Conservation (phyloP, 164 flowering plant species). For the Kalanchoe fedtschenkoi region DNA sequence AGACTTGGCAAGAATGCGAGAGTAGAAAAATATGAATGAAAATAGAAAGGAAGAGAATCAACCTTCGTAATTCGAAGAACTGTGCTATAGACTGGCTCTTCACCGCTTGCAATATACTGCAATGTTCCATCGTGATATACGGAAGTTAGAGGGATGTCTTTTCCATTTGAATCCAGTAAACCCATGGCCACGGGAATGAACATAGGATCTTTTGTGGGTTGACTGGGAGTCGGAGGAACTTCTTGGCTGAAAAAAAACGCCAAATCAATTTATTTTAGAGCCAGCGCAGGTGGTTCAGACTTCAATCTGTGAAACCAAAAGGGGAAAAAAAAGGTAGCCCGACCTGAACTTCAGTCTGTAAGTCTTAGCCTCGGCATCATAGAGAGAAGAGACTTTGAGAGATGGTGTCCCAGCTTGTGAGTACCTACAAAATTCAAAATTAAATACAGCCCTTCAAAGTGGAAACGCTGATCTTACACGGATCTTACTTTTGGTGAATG, state of each 20-base stretch:
- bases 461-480: too few species aligned
- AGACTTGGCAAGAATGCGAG: not conserved
- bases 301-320: too few species aligned
- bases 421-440: conserved; percentile 44
- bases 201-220: conserved; percentile 84
- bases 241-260: conserved; percentile 53
- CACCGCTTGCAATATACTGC: conserved; percentile 32
- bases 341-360: conserved; percentile 82
- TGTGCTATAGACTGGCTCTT: conserved; percentile 42
- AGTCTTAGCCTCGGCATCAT: conserved; percentile 58
- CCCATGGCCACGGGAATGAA: conserved; percentile 85
- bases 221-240: conserved; percentile 87
- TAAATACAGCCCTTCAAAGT: not conserved
- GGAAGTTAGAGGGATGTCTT: conserved; percentile 64
- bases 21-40: not conserved
- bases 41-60: not conserved
- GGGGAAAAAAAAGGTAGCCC: not conserved
- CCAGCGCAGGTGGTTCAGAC: too few species aligned
- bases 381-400: conserved; percentile 66
- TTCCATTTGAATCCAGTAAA: conserved; percentile 71
- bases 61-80: conserved; percentile 82
- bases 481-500: too few species aligned
- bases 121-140: conserved; percentile 58
- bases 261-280: too few species aligned
- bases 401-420: conserved; percentile 97